A percentile compares a stretch with the other conserved stretches of the same genome.
Evolutionary conservation across 1,139 yeast genomes (phyloP).

Genomic region (Suhomyces choctaworum): DNA sequence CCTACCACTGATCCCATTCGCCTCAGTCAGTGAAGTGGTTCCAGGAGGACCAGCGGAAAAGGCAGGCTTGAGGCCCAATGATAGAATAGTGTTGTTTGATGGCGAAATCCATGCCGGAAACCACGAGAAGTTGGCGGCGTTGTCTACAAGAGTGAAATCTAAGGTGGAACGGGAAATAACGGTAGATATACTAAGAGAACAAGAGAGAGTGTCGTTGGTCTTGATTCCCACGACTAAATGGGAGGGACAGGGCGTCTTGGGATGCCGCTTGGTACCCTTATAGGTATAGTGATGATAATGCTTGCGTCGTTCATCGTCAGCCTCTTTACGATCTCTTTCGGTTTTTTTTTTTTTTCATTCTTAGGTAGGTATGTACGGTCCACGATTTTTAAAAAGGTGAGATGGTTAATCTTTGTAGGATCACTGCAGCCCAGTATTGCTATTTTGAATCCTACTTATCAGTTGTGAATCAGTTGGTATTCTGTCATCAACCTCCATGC

Average conservation of each 20-base stretch:
- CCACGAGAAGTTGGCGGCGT: constrained; percentile 43
- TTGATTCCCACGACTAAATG: constrained; percentile 58
- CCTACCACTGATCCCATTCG: constrained; percentile 50
- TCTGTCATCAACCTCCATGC: constrained; percentile 76
- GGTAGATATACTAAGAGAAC: constrained; percentile 38
- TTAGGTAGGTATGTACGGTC: no score
- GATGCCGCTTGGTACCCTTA: constrained; percentile 62
- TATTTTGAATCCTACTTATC: no score
- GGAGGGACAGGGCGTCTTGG: constrained; percentile 73
- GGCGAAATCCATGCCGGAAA: constrained; percentile 50
- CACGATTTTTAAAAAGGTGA: no score
- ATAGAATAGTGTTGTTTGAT: constrained; percentile 55
- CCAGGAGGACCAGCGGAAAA: constrained; percentile 48
- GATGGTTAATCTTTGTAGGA: no score
- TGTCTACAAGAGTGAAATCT: constrained; percentile 35
- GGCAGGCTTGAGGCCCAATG: constrained; percentile 47
- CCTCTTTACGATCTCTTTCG: no score
- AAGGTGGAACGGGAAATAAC: constrained; percentile 29
- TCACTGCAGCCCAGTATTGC: no score
- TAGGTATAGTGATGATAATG: no score
- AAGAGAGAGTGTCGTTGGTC: constrained; percentile 22
- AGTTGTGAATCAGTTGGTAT: no score
- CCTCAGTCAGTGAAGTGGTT: constrained; percentile 50
- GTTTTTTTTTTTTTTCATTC: no score
- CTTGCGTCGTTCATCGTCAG: no score